Percentiles rank a stretch among this genome's conserved stretches.
Conservation (phyloP, 140 eudicot species). For the Anethum foeniculum region DNA sequence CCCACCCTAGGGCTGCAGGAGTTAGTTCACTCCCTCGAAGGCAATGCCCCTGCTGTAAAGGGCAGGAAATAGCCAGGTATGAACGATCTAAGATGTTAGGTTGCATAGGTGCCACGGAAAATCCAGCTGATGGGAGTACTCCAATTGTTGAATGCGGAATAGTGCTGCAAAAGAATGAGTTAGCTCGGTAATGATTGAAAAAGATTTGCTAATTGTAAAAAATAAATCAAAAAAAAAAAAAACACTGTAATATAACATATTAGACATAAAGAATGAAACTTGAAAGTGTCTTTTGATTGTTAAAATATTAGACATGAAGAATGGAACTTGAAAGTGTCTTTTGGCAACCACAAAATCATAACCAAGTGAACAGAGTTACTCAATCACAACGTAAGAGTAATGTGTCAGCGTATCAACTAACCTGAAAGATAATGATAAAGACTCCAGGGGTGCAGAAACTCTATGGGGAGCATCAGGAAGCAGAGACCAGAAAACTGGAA, state of each 20-base stretch:
- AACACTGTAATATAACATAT: background rate
- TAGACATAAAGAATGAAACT: background rate
- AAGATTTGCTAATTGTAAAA: background rate
- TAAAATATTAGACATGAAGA: background rate
- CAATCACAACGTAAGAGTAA: background rate
- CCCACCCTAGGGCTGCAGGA: conserved; percentile 9
- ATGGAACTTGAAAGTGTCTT: background rate
- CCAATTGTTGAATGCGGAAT: conserved; percentile 55
- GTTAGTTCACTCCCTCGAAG: conserved; percentile 30
- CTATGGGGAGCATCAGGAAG: conserved; percentile 54
- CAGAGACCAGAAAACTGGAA: conserved; percentile 85
- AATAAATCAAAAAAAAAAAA: background rate
- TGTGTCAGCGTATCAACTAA: conserved; percentile 13
- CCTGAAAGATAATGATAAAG: conserved; percentile 89
- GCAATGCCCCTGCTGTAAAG: conserved; percentile 69
- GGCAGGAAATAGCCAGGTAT: conserved; percentile 60
- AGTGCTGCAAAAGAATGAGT: conserved; percentile 28
- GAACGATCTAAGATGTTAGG: conserved; percentile 43
- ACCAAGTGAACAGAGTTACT: background rate
- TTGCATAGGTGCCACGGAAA: conserved; percentile 56
- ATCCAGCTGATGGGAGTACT: conserved; percentile 68
- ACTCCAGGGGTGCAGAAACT: conserved; percentile 56
- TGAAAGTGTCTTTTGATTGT: background rate
- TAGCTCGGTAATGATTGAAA: background rate
- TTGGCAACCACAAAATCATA: background rate